Conservation (phyloP, 2,329 filamentous ascomycete species). For the Akanthomyces muscarius region DNA sequence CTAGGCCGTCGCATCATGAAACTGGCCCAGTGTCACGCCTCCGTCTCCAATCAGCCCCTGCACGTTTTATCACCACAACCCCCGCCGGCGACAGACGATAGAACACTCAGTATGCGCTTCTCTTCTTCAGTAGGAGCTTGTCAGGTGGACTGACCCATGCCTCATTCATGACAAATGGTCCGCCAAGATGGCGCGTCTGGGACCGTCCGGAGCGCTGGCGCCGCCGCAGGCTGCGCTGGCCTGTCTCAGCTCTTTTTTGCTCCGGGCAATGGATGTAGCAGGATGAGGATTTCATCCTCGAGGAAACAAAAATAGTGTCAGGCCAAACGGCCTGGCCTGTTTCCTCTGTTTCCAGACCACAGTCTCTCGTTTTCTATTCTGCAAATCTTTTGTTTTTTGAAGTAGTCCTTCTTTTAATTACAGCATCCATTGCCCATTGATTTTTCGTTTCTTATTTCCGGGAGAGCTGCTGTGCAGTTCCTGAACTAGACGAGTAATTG, state of each 20-base stretch:
- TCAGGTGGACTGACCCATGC: too few species aligned
- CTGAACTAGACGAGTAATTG: neutral
- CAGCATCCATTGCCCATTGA: neutral
- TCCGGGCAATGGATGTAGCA: neutral
- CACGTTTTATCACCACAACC: neutral
- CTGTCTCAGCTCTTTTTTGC: conserved; percentile 1
- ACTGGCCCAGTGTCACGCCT: conserved; percentile 11
- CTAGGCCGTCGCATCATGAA: conserved; percentile 14
- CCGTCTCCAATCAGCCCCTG: conserved; percentile 13
- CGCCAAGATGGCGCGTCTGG: neutral
- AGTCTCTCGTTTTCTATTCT: neutral
- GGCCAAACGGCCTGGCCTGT: neutral
- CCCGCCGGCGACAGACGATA: neutral
- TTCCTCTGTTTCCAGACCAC: neutral
- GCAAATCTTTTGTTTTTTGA: neutral
- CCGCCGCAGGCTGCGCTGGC: too few species aligned
- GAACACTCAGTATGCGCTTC: neutral
- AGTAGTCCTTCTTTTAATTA: neutral
- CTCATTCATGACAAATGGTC: too few species aligned
- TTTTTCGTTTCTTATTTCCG: neutral
- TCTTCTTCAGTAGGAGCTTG: neutral
- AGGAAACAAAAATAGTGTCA: conserved; percentile 14
- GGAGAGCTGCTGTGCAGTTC: conserved; percentile 5
- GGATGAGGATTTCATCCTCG: neutral
- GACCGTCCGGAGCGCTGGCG: too few species aligned